These are phyloP conservation scores for Zelonia costaricensis DNA, from an alignment of 208 protist species.

Conservation along the genomic window DNA sequence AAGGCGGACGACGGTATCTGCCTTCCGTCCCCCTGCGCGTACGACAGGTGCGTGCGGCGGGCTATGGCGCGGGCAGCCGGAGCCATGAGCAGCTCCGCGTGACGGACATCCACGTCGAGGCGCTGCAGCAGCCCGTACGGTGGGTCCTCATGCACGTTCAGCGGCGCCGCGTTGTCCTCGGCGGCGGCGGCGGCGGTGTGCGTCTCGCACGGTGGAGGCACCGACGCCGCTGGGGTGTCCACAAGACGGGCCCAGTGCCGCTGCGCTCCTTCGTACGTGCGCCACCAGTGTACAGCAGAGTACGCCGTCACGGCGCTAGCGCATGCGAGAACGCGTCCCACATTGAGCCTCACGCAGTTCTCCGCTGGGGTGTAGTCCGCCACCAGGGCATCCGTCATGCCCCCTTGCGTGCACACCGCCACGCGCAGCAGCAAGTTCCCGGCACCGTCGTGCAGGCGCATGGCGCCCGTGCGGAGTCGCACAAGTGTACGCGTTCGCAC, in stretches of 20 bases:
- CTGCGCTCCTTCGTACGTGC: too few relatives aligned
- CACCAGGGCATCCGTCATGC: not conserved
- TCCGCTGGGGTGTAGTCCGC: constrained; percentile 7
- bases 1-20: not conserved
- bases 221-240: not conserved
- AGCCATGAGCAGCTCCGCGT: not conserved
- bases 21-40: not conserved
- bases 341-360: not conserved
- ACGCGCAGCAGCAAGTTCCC: constrained; percentile 9
- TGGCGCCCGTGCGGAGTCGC: not conserved
- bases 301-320: constrained; percentile 1
- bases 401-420: not conserved
- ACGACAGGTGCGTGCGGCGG: not conserved
- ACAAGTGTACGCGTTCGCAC: not conserved
- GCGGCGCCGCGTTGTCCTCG: not conserved
- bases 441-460: constrained; percentile 9
- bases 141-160: too few relatives aligned
- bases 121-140: not conserved
- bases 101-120: not conserved
- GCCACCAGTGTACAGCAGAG: constrained; percentile 7
- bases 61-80: not conserved
- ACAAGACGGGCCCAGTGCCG: constrained; percentile 5
- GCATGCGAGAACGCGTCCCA: not conserved
- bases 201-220: too few relatives aligned
- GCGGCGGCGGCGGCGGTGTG: not conserved